phyloP scores from a whole-genome alignment of 2,329 filamentous ascomycete genomes.

The Aspergillus brunneoviolaceus region DNA sequence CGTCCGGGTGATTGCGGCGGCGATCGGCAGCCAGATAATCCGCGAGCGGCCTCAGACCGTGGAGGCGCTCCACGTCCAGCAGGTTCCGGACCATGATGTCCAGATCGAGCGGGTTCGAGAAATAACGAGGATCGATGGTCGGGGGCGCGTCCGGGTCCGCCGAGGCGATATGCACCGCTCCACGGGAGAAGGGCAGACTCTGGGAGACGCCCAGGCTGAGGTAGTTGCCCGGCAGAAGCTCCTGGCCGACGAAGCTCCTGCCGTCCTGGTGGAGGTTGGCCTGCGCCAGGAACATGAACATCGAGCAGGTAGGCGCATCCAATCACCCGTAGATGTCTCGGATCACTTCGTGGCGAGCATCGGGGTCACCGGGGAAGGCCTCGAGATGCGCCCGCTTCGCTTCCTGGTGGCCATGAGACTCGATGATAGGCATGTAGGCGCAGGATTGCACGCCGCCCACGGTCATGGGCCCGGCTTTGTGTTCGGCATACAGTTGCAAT shows the following conservation, averaged over 20 bases:
- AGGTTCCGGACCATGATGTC: conserved; percentile 17
- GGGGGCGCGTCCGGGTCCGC: not conserved
- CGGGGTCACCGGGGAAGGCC: no score
- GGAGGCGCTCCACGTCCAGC: conserved; percentile 13
- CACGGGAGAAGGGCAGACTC: not conserved
- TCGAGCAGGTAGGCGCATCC: no score
- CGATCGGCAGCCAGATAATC: not conserved
- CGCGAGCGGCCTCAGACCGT: conserved; percentile 1
- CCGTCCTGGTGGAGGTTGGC: no score
- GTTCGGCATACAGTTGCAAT: no score
- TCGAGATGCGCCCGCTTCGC: no score
- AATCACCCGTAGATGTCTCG: no score
- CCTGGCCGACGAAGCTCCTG: not conserved
- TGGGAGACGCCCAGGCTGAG: no score
- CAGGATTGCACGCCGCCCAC: not conserved
- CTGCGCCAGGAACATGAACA: no score
- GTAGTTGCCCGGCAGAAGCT: no score
- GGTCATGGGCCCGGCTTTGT: conserved; percentile 12
- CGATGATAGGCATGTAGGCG: not conserved
- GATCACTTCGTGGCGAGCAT: no score
- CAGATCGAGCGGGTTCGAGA: conserved; percentile 15
- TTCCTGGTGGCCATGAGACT: not conserved
- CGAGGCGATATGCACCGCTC: not conserved
- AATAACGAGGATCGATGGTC: conserved; percentile 8
- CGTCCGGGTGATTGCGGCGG: not conserved